Base-by-base conservation (phyloP, 2,329 filamentous ascomycete genomes). In the Microcyclospora pomicola region DNA sequence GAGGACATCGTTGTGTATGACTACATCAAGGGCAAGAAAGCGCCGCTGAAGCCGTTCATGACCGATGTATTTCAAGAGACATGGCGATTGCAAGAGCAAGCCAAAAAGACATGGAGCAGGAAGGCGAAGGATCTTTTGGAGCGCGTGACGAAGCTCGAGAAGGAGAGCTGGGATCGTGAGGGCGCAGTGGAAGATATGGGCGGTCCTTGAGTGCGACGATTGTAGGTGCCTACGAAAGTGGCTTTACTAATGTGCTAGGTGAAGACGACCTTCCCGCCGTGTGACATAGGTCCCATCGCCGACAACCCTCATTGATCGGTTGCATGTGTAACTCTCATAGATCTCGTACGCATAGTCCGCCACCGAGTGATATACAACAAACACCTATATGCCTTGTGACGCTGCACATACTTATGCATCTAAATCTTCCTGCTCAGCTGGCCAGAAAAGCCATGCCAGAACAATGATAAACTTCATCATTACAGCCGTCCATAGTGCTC, bases 1-100 rank as follows among this genome's bases (percentile, higher is more conserved):
- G 87, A 95, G 59, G 82, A 88, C 47, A 75, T 84, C 41, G 80
- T 82, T 9, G 66, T 84, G 1, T 92, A 91, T 60, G 80, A 93
- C 61, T 84, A 85, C 57, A 62, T 57, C 24, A 55, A 60, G 16
- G 71, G 62, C 9, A 67, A 63, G 53, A 82, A 80, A 59, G 67
- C 67, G 2, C 52, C 63, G 2, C 56, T 84, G 33, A 68, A 67
- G 35, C 60, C 65, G 0, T 84, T 78, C 48, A 75, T 82, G 64
- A 54, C 75, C 33, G 63, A 72, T 6, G 69, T 72, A 34, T 75
- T 85, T 49, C 60, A 62, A 38, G 59, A 69, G 34, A 75, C 72
- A 11, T 82, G 72, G 63, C 58, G 64, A 32, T 55, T 72, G 47
- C 80, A 87, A 55, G 70, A 80, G 53, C 62, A 68, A 36, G 72